phyloP scores from a whole-genome alignment of 2,329 filamentous ascomycete species.

The Aspergillus thermomutatus region DNA sequence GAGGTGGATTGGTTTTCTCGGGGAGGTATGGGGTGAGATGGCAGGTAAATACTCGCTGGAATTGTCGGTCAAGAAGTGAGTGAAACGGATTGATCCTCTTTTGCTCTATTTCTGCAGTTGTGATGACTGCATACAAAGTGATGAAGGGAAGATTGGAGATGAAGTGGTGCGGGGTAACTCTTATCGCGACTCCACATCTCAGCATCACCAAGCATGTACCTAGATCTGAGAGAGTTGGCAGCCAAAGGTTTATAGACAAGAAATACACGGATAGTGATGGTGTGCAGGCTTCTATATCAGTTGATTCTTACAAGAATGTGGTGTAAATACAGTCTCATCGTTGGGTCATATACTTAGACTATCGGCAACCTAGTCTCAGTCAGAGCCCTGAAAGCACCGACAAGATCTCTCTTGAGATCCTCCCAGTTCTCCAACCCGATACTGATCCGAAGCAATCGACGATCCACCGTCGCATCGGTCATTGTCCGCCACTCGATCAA shows the following conservation, averaged over 20 bases:
- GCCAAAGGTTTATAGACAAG: background rate
- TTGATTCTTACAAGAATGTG: background rate
- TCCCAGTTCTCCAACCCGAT: constrained; percentile 83
- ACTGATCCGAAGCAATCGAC: constrained; percentile 72
- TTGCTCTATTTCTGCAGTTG: background rate
- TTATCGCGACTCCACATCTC: background rate
- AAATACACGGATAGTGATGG: background rate
- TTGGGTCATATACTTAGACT: background rate
- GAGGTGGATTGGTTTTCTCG: background rate
- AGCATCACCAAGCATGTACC: background rate
- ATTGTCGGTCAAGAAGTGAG: too few species aligned
- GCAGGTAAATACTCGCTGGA: background rate
- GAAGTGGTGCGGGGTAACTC: background rate
- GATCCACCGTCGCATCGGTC: constrained; percentile 72
- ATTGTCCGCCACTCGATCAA: constrained; percentile 95
- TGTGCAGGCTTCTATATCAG: too few species aligned
- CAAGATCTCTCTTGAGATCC: constrained; percentile 74
- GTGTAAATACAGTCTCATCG: background rate
- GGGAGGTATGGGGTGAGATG: background rate
- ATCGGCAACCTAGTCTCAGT: constrained; percentile 9
- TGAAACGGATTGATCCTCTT: background rate
- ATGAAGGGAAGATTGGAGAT: background rate
- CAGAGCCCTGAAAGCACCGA: constrained; percentile 62
- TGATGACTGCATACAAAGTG: background rate
- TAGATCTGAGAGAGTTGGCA: background rate